Evolutionary conservation across 352 stramenopile species (phyloP), one percentile per base, ranked within the genome.

Genomic region (Lagenidium giganteum): DNA sequence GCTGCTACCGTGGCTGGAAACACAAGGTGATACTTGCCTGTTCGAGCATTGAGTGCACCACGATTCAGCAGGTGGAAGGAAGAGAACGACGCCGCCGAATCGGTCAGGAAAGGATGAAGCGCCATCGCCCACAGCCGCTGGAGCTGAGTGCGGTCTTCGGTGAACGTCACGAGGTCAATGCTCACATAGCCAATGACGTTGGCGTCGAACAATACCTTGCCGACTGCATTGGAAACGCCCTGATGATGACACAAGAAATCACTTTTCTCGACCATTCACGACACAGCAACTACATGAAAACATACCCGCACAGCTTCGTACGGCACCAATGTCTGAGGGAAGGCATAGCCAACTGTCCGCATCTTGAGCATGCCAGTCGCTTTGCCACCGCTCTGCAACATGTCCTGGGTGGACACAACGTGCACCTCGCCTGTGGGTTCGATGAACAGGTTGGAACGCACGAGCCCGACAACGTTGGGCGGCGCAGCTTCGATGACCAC

Each of bases 101-200:
- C n/a, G n/a, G n/a, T n/a, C n/a, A n/a, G n/a, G n/a, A n/a, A n/a
- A n/a, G n/a, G n/a, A n/a, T n/a, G n/a, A n/a, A n/a, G n/a, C n/a
- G n/a, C n/a, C n/a, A n/a, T n/a, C n/a, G n/a, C n/a, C n/a, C n/a
- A n/a, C n/a, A n/a, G n/a, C n/a, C n/a, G n/a, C n/a, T n/a, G n/a
- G n/a, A n/a, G n/a, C n/a, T n/a, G n/a, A n/a, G n/a, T n/a, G n/a
- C n/a, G n/a, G n/a, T n/a, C n/a, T n/a, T n/a, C n/a, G n/a, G n/a
- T n/a, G n/a, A n/a, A n/a, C n/a, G n/a, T n/a, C n/a, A n/a, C n/a
- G n/a, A n/a, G n/a, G n/a, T n/a, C n/a, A n/a, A n/a, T n/a, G n/a
- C n/a, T n/a, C n/a, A n/a, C n/a, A n/a, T 95, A 90, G 18, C 87
- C 87, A 43, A 84, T 83, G 18, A 95, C 67, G 8, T 51, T 52